Percentiles rank a stretch among this genome's conserved stretches.
phyloP scores from a whole-genome alignment of 2,329 filamentous ascomycete genomes.

The Penicillium crustosum region DNA sequence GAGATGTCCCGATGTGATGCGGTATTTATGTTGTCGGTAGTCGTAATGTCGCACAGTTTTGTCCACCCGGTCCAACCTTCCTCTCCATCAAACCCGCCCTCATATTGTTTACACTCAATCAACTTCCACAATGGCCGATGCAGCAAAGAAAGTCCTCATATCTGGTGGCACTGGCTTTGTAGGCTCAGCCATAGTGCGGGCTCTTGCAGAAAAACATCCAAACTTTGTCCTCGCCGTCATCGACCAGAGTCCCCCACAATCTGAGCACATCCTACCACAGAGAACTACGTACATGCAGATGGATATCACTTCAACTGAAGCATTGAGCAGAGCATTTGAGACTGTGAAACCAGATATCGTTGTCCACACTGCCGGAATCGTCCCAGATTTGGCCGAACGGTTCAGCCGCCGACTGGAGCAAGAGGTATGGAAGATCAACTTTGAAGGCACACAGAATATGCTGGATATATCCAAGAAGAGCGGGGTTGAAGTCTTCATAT shows the following conservation, averaged over 20 bases:
- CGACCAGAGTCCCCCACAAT: slow-evolving; percentile 34
- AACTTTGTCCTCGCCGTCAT: slow-evolving; percentile 39
- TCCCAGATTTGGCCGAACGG: slow-evolving; percentile 40
- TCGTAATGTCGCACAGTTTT: background rate
- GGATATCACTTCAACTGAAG: slow-evolving; percentile 34
- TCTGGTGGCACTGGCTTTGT: slow-evolving; percentile 44
- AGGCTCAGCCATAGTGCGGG: slow-evolving; percentile 40
- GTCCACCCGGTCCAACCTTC: background rate
- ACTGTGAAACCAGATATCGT: slow-evolving; percentile 50
- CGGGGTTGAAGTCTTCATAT: slow-evolving; percentile 53
- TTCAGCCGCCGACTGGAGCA: slow-evolving; percentile 37
- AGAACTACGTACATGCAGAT: slow-evolving; percentile 29
- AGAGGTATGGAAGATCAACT: slow-evolving; percentile 53
- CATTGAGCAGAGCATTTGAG: slow-evolving; percentile 38
- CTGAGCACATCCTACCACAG: slow-evolving; percentile 30
- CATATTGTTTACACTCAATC: background rate
- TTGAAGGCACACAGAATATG: slow-evolving; percentile 56
- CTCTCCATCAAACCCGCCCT: background rate
- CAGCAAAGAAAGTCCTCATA: slow-evolving; percentile 33
- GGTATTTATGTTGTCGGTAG: background rate
- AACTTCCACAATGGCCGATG: slow-evolving; percentile 12
- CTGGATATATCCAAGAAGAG: slow-evolving; percentile 47
- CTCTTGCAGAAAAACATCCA: slow-evolving; percentile 39
- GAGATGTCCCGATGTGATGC: no score
- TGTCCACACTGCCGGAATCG: slow-evolving; percentile 55